phyloP scores from a whole-genome alignment of 148 eudicot species.

The Fagopyrum tataricum region DNA sequence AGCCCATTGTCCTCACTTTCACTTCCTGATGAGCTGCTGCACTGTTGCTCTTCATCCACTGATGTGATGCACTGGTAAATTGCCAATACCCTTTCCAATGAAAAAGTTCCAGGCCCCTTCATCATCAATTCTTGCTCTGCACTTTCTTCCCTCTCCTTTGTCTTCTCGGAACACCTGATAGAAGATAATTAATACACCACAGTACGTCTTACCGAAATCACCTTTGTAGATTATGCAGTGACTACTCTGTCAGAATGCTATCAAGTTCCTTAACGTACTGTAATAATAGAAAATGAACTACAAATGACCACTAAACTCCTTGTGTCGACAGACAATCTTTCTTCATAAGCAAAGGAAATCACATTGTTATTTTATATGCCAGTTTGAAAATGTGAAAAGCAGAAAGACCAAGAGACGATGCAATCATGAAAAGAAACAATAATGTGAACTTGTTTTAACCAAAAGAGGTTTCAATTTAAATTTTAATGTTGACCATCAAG shows the following conservation, averaged over 20 bases:
- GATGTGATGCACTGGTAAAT: constrained; percentile 80
- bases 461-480: not conserved
- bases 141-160: constrained; percentile 57
- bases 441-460: not conserved
- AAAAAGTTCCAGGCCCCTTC: constrained; percentile 98
- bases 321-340: not conserved
- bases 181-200: not conserved
- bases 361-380: not conserved
- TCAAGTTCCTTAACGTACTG: not conserved
- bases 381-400: not conserved
- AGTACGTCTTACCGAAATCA: not conserved
- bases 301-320: not conserved
- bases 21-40: constrained; percentile 18
- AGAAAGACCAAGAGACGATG: not conserved
- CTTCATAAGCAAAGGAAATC: not conserved
- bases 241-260: too few relatives aligned
- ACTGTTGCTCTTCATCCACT: constrained; percentile 41
- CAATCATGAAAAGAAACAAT: not conserved
- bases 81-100: constrained; percentile 85
- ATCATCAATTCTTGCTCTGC: constrained; percentile 63
- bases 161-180: constrained; percentile 60
- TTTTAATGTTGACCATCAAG: not conserved
- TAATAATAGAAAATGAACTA: not conserved
- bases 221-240: not conserved
- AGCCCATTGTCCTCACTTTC: constrained; percentile 37